Percentiles rank a stretch among this genome's conserved stretches.
Conservation (phyloP, 441 rosid genomes). For the Aleurites moluccanus region DNA sequence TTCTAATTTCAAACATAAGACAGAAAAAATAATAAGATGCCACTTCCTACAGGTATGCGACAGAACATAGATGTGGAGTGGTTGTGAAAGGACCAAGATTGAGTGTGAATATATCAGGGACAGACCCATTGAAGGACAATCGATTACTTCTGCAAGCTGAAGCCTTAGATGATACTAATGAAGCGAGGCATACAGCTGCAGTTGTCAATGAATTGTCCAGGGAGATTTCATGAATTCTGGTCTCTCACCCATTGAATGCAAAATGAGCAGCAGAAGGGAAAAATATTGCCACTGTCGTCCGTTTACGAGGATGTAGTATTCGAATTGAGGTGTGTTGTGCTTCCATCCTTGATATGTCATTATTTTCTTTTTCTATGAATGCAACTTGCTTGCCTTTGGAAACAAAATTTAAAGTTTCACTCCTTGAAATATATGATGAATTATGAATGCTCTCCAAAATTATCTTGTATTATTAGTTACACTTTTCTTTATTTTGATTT, state of each 20-base stretch:
- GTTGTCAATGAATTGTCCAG: conserved; percentile 79
- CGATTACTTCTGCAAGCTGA: conserved; percentile 74
- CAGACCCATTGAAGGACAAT: conserved; percentile 93
- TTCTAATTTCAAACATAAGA: conserved; percentile 14
- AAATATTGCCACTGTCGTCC: conserved; percentile 81
- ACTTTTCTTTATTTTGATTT: no score
- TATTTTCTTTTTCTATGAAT: conserved; percentile 1
- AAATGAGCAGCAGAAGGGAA: conserved; percentile 74
- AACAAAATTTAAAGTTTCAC: neutral
- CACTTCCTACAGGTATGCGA: conserved; percentile 65
- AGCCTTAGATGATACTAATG: conserved; percentile 77
- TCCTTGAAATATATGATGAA: neutral
- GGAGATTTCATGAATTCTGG: conserved; percentile 77
- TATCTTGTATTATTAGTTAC: neutral
- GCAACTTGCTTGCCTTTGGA: neutral
- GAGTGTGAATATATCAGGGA: conserved; percentile 94
- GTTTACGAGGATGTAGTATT: conserved; percentile 91
- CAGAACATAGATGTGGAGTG: conserved; percentile 95
- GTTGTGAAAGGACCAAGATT: conserved; percentile 89
- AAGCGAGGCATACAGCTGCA: conserved; percentile 79
- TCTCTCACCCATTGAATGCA: conserved; percentile 70
- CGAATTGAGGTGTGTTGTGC: conserved; percentile 69
- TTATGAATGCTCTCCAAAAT: neutral
- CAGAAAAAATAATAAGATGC: conserved; percentile 5
- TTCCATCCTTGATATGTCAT: conserved; percentile 3